phyloP scores from a whole-genome alignment of 73 alveolate species.

The Paramecium bursaria region DNA sequence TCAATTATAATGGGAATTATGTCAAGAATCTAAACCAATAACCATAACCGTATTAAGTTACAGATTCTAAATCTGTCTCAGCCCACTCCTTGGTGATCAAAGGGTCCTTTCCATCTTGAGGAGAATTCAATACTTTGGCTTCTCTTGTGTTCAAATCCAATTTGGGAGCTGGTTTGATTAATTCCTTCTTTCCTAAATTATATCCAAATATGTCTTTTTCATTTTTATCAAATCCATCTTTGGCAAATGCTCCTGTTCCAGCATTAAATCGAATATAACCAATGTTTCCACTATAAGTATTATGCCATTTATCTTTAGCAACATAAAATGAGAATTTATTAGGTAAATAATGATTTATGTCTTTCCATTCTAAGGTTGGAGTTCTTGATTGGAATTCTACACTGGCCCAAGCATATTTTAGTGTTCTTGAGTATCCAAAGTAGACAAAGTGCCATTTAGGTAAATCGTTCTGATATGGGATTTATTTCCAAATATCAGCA shows the following conservation, averaged over 20 bases:
- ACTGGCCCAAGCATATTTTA: conserved; percentile 13
- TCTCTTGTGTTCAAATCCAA: neutral
- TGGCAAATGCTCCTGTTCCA: conserved; percentile 41
- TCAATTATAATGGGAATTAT: conserved; percentile 34
- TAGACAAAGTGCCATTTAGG: conserved; percentile 46
- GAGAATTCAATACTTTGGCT: conserved; percentile 28
- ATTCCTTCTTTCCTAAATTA: conserved; percentile 17
- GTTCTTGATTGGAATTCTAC: conserved; percentile 52
- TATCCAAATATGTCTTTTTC: conserved; percentile 37
- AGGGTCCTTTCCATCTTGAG: conserved; percentile 35
- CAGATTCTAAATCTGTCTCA: conserved; percentile 20
- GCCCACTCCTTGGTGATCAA: neutral
- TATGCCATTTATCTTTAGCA: conserved; percentile 63
- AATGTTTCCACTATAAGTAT: conserved; percentile 36
- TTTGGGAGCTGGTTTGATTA: neutral
- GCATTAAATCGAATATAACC: conserved; percentile 50
- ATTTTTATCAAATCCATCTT: conserved; percentile 27
- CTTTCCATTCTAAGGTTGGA: neutral
- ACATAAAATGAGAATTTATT: conserved; percentile 26
- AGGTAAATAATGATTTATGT: conserved; percentile 20
- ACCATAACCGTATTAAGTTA: conserved; percentile 40
- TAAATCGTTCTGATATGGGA: conserved; percentile 4
- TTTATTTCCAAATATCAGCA: conserved; percentile 10
- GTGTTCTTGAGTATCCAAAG: conserved; percentile 24
- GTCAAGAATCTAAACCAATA: conserved; percentile 34